Percentiles rank a stretch among this genome's conserved stretches.
These are phyloP conservation scores for Erodium texanum DNA, from an alignment of 441 rosid genomes.

Conservation along the genomic window DNA sequence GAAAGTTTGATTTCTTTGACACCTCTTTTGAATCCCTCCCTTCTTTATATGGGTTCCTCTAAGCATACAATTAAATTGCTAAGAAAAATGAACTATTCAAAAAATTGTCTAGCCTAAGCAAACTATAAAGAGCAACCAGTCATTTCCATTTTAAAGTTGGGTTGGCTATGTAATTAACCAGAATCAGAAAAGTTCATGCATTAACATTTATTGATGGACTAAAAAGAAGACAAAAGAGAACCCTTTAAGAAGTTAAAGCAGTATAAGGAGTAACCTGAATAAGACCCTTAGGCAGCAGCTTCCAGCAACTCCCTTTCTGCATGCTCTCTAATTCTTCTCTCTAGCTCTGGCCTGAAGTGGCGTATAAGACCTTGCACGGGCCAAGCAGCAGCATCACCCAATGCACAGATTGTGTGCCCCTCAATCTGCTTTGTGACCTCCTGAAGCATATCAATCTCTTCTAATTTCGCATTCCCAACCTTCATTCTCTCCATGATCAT, in stretches of 20 bases:
- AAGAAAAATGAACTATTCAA: not conserved
- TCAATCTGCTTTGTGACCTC: constrained; percentile 98
- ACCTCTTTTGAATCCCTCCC: not conserved
- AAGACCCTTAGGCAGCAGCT: constrained; percentile 67
- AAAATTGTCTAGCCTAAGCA: too few relatives aligned
- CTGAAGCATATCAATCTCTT: constrained; percentile 99
- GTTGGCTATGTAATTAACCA: not conserved
- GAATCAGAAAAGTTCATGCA: not conserved
- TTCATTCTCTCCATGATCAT: constrained; percentile 98
- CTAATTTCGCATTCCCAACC: constrained; percentile 89
- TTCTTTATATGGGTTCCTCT: too few relatives aligned
- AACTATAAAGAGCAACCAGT: not conserved
- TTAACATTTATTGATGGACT: not conserved
- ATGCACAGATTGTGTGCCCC: constrained; percentile 97
- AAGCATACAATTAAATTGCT: too few relatives aligned
- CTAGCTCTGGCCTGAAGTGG: constrained; percentile 98
- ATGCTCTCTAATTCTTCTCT: constrained; percentile 85
- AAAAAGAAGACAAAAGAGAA: not conserved
- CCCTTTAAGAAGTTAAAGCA: not conserved
- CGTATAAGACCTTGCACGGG: constrained; percentile 97
- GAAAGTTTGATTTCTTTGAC: not conserved
- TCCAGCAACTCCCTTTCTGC: constrained; percentile 87
- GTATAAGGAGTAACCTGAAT: constrained; percentile 36
- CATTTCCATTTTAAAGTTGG: not conserved
- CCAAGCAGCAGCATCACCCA: constrained; percentile 99